Evolutionary conservation across 1,284 basidiomycete genomes (phyloP).

Genomic region (Puccinia triticina): DNA sequence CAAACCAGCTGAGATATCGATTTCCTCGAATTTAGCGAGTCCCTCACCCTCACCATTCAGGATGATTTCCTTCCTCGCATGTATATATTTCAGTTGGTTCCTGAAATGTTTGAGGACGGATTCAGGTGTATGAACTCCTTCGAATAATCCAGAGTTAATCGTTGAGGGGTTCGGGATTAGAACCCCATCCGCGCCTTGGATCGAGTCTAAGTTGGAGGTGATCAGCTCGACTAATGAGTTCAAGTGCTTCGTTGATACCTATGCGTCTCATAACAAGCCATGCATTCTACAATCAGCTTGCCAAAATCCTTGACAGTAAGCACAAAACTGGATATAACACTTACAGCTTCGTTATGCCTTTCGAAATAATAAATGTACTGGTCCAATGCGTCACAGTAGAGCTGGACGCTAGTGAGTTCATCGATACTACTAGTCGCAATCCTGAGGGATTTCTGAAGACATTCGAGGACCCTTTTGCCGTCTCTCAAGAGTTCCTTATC

Average conservation of each 20-base stretch:
- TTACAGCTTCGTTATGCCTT: constrained; percentile 80
- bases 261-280: constrained; percentile 36
- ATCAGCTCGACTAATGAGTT: constrained; percentile 91
- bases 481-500: constrained; percentile 65
- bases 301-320: neutral
- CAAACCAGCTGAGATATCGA: constrained; percentile 37
- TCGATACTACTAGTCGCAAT: constrained; percentile 92
- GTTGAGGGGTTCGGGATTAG: constrained; percentile 69
- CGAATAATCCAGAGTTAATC: constrained; percentile 76
- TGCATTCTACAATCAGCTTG: constrained; percentile 22
- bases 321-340: constrained; percentile 48
- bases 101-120: constrained; percentile 89
- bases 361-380: constrained; percentile 92
- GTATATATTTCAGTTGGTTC: constrained; percentile 83
- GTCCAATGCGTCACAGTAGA: constrained; percentile 91
- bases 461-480: constrained; percentile 91
- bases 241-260: constrained; percentile 89
- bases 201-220: constrained; percentile 82
- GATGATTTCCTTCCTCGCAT: constrained; percentile 68
- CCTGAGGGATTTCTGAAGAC: constrained; percentile 86
- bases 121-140: constrained; percentile 85
- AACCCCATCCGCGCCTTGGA: constrained; percentile 79
- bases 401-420: constrained; percentile 87
- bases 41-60: constrained; percentile 48
- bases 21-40: constrained; percentile 47